Evolutionary conservation across 768 basidiomycete genomes (phyloP), one percentile per base, ranked within the genome.

Genomic region (Leccinum pellstonianum): DNA sequence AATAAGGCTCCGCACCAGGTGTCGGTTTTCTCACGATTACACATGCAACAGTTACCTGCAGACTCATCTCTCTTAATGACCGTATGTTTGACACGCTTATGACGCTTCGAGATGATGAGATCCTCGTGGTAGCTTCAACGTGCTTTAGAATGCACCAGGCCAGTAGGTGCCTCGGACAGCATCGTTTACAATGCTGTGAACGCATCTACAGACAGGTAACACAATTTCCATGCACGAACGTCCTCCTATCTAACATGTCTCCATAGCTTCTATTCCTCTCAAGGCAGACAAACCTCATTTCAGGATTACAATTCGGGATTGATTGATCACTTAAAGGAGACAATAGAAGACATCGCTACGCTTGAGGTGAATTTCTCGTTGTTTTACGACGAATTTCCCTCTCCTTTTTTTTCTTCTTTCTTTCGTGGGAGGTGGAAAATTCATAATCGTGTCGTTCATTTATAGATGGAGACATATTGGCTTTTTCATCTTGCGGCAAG

Each of bases 391-490:
- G 46, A 37, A 38, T 41, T 33, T 17, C 27, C 5, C 48, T 58
- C 17, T 35, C 5, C 27, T 54, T 47, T 43, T 37, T 17, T 23
- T 11, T 23, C 43, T 11, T 46, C 19, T 46, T 19, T 46, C 43
- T 19, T 46, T 11, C 19, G 11, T 21, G 19, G 19, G 41, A n/a
- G 41, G 43, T 21, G 19, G 5, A 19, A 12, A 21, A 48, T 61
- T 68, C 38, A 62, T 14, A 4, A 15, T 43, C 15, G n/a, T 17
- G 2, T 56, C 25, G 29, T 47, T 17, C n/a, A 55, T 55, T 50
- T 57, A 55, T 55, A 93, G 91, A 93, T 93, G 91, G 90, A 92
- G 70, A 91, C 89, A 0, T 90, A 89, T 70, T 91, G 91, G 75
- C 74, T 93, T 52, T 84, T 86, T 66, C 91, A 93, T 72, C 82